phyloP scores from a whole-genome alignment of 164 flowering plant genomes.

The Liquidambar formosana region DNA sequence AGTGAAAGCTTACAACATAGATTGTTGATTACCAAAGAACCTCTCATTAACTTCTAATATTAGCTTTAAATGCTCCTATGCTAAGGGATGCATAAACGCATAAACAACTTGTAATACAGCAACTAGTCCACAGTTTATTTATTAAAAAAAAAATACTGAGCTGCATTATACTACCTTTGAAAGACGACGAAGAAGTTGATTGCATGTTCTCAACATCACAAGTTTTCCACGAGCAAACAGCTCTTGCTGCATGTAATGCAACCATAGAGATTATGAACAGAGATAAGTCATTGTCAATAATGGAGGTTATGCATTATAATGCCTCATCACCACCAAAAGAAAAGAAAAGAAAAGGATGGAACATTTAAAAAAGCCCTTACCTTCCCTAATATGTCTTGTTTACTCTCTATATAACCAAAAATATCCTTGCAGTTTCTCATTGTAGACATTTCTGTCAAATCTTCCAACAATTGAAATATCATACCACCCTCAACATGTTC shows the following conservation, averaged over 20 bases:
- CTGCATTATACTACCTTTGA: constrained; percentile 81
- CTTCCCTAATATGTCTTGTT: constrained; percentile 96
- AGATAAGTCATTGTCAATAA: background rate
- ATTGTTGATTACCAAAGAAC: background rate
- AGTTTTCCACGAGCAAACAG: constrained; percentile 97
- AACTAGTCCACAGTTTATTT: too few relatives aligned
- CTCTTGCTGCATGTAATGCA: constrained; percentile 64
- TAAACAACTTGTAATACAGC: too few relatives aligned
- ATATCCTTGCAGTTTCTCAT: constrained; percentile 95
- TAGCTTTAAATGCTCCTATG: background rate
- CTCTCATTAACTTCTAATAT: background rate
- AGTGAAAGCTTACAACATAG: too few relatives aligned
- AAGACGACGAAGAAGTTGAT: constrained; percentile 95
- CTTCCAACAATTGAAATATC: constrained; percentile 98
- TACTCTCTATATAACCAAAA: constrained; percentile 93
- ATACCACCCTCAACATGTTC: constrained; percentile 97
- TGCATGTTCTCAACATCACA: constrained; percentile 99
- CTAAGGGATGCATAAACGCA: too few relatives aligned
- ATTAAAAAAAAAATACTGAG: background rate
- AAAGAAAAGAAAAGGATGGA: background rate
- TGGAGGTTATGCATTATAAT: background rate
- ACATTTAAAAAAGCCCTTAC: constrained; percentile 28
- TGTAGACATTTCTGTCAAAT: constrained; percentile 99
- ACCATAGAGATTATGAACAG: constrained; percentile 1
- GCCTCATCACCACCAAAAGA: constrained; percentile 1